Base-by-base conservation (phyloP, 257 asterid genomes). In the Nicotiana undulata region DNA sequence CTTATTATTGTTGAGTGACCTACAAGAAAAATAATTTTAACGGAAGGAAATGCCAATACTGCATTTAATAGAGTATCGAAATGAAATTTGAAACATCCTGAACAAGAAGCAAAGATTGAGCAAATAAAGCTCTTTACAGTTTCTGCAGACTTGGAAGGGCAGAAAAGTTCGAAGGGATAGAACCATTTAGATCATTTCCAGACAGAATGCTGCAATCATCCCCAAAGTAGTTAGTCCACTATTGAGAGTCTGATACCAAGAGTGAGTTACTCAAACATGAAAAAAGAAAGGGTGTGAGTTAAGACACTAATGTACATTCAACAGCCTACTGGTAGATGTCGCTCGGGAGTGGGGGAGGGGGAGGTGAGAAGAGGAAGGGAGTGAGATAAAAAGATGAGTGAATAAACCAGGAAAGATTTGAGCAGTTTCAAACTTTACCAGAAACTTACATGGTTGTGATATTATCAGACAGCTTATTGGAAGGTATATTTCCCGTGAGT, bases 121-220 rank as follows among this genome's bases (percentile, higher is more conserved):
- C 82, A 82, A 75, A 28, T 26, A 70, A 82, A 26, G 66, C 3
- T 80, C 40, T 81, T 84, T 63, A 90, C 93, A 88, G 51, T 86
- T 66, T 88, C 82, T 88, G 91, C 78, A 90, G 91, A 18, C 18
- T 83, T 44, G 89, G 77, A 75, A 90, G 85, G 65, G 83, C 91
- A 24, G 91, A 84, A 84, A 86, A 87, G 85, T 78, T 90, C 79
- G 86, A 75, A 4, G 93, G 89, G 58, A 90, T 88, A 77, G 93
- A 86, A 20, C 91, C 93, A 32, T 90, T 90, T 18, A 90, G 90
- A 80, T 72, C 9, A 28, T 90, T 90, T 67, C 75, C 44, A 4
- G 93, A 90, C 24, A 90, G 80, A 77, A 82, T 63, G 60, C 93
- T 90, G 91, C 81, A 89, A 20, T 22, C 20, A 51, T 63, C 20